Conservation (phyloP, 257 asterid genomes). For the Gardenia jasminoides region DNA sequence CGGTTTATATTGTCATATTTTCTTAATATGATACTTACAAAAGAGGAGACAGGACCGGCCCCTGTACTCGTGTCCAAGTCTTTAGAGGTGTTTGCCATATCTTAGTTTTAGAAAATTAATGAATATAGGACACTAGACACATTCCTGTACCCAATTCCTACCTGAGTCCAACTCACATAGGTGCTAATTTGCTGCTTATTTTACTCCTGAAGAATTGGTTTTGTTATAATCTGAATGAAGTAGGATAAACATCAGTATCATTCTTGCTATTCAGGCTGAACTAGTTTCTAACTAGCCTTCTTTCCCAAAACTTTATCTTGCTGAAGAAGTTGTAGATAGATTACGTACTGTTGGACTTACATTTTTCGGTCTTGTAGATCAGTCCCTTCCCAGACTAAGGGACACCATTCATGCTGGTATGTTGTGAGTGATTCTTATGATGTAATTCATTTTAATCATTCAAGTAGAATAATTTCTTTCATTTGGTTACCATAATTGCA, state of each 20-base stretch:
- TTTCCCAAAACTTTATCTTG: slow-evolving; percentile 81
- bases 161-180: neutral
- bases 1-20: no score
- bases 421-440: slow-evolving; percentile 14
- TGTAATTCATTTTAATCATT: slow-evolving; percentile 3
- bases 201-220: neutral
- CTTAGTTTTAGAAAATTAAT: no score
- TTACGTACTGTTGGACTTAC: slow-evolving; percentile 93
- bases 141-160: no score
- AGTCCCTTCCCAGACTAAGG: slow-evolving; percentile 87
- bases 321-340: slow-evolving; percentile 79
- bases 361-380: slow-evolving; percentile 91
- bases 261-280: neutral
- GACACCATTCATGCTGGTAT: slow-evolving; percentile 96
- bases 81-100: no score
- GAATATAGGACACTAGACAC: no score
- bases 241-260: neutral
- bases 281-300: neutral
- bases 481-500: slow-evolving; percentile 34
- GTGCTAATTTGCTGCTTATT: neutral
- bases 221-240: neutral
- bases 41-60: no score
- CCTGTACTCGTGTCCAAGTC: no score
- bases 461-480: slow-evolving; percentile 13
- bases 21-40: no score